Evolutionary conservation across 345 rosid genomes (phyloP).

Genomic region (Mallotus nudiflorus): DNA sequence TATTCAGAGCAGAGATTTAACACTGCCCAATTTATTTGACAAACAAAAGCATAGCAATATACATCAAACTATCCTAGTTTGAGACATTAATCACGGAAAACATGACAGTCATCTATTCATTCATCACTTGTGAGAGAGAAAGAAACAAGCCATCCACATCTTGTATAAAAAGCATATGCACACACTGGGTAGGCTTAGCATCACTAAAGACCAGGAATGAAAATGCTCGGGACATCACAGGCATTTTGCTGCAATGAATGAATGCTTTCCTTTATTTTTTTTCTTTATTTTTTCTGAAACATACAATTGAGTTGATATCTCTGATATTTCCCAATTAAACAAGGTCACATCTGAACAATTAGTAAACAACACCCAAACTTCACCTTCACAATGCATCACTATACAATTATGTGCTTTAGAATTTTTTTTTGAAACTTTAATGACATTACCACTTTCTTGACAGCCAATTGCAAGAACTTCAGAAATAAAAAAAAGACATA

Average conservation of each 20-base stretch:
- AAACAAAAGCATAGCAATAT: background rate
- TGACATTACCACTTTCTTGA: background rate
- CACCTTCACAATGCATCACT: background rate
- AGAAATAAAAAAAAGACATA: constrained; percentile 1
- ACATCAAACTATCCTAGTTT: background rate
- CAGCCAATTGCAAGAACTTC: background rate
- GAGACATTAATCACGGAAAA: background rate
- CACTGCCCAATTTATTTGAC: background rate
- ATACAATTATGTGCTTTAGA: background rate
- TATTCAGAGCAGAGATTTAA: background rate
- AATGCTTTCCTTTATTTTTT: background rate
- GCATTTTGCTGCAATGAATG: no score
- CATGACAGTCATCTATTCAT: background rate
- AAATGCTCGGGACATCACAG: no score
- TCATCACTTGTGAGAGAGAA: background rate
- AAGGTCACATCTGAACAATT: background rate
- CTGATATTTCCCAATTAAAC: background rate
- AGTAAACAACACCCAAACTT: background rate
- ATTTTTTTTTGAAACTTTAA: background rate
- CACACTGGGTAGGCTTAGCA: no score
- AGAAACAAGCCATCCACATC: background rate
- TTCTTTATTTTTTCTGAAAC: background rate
- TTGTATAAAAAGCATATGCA: background rate
- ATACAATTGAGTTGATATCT: background rate
- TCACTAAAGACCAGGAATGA: no score